Base-by-base conservation (phyloP, 805 yeast genomes). In the Metschnikowia sp. region DNA sequence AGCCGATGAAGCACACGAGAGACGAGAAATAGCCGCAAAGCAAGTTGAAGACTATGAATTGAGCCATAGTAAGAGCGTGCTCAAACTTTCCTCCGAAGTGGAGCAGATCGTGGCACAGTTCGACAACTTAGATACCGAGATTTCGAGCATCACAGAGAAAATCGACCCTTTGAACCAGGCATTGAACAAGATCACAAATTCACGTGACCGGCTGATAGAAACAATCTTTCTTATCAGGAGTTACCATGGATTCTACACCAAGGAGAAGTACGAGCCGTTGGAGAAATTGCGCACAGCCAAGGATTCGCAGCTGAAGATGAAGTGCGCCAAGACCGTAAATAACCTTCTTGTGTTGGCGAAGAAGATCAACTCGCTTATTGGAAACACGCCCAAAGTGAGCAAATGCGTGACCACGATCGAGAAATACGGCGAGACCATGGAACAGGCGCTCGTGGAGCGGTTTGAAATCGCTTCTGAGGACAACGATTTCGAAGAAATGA, bases 381-480 rank as follows among this genome's bases (percentile, higher is more conserved):
- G 58, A 11, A 71, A 80, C 3, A 60, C 83, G 8, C 74, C 80
- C 10, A 74, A 71, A 40, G 70, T 75, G 8, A 44, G 56, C 13
- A 64, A 65, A 41, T 69, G 75, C 54, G 69, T 68, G 2, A 41
- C 47, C 29, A 43, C 75, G 15, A 84, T 92, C 38, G 84, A 84
- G 59, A 78, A 82, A 55, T 86, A 82, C 61, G 84, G 96, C 10
- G 89, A 87, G 53, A 69, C 69, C 38, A 82, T 92, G 79, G 98
- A 92, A 62, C 76, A 77, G 42, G 77, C 79, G 30, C 69, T 91
- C 45, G 69, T 92, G 43, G 79, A 78, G 36, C 78, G 79, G 47
- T 92, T 92, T 56, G 86, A 84, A 56, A 72, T 77, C 22, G 88
- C 89, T n/a, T 87, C 86, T 55, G 79, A 81, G 48, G 79, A 78